These are phyloP conservation scores for Paecilomyces fulvus DNA, from an alignment of 2,329 filamentous ascomycete species.

Conservation along the genomic window DNA sequence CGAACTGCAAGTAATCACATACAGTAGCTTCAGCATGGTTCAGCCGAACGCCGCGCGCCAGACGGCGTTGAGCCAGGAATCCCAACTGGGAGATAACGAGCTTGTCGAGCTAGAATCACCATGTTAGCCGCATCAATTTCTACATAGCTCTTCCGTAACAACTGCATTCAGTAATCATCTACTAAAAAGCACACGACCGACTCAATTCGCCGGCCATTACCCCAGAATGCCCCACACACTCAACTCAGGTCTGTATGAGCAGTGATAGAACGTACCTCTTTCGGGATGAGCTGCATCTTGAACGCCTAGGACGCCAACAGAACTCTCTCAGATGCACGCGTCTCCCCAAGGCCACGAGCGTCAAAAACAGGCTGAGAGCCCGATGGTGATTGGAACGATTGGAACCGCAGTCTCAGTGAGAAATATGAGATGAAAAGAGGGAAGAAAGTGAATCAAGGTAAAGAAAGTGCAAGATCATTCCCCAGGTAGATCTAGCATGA, in stretches of 20 bases:
- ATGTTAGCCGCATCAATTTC: not conserved
- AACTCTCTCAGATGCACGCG: not conserved
- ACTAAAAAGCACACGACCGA: not conserved
- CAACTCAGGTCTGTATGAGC: not conserved
- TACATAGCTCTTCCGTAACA: not conserved
- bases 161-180: not conserved
- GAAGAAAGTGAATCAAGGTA: conserved; percentile 3
- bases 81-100: conserved; percentile 86
- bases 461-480: not conserved
- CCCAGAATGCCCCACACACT: not conserved
- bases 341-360: not conserved
- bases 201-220: not conserved
- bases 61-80: conserved; percentile 73
- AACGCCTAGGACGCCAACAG: not conserved
- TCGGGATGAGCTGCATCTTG: conserved; percentile 39
- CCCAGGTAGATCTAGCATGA: not conserved
- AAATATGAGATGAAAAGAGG: conserved; percentile 2
- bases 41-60: conserved; percentile 78
- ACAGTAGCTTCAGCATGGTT: conserved; percentile 87
- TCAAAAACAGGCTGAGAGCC: not conserved
- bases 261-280: conserved; percentile 29
- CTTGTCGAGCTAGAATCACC: conserved; percentile 72
- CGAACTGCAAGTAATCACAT: conserved; percentile 10
- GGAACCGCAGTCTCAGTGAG: not conserved
- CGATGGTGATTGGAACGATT: not conserved